Conservation (phyloP, 164 flowering plant genomes). For the Vitis rupestris region DNA sequence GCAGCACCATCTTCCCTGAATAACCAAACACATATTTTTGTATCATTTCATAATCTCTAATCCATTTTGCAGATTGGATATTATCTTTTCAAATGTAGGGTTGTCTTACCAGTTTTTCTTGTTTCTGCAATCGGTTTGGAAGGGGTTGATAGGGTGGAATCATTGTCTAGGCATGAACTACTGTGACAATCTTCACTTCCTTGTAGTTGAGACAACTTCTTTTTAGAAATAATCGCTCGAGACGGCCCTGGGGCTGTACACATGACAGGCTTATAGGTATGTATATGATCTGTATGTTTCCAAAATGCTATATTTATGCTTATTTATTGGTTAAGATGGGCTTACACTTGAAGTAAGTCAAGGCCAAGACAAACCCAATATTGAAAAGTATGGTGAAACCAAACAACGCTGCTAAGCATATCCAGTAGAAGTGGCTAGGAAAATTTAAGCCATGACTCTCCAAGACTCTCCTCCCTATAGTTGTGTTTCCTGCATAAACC, state of each 20-base stretch:
- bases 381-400: slow-evolving; percentile 42
- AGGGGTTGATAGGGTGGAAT: not conserved
- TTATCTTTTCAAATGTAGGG: not conserved
- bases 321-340: not conserved
- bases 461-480: slow-evolving; percentile 26
- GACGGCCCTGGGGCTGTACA: slow-evolving; percentile 32
- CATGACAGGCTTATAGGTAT: slow-evolving; percentile 1
- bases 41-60: not conserved
- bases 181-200: slow-evolving; percentile 16
- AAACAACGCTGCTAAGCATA: slow-evolving; percentile 47
- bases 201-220: slow-evolving; percentile 30
- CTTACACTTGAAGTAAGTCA: slow-evolving; percentile 44
- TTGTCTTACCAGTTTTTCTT: slow-evolving; percentile 12
- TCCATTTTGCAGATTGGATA: too few species aligned
- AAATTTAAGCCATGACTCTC: slow-evolving; percentile 32
- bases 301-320: not conserved
- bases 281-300: not conserved
- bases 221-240: slow-evolving; percentile 36
- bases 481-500: slow-evolving; percentile 24
- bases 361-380: slow-evolving; percentile 41
- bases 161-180: slow-evolving; percentile 1
- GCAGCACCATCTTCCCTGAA: slow-evolving; percentile 36
- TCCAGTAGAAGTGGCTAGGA: slow-evolving; percentile 45
- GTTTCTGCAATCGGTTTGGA: slow-evolving; percentile 6
- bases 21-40: not conserved